Evolutionary conservation across 192 early-diverging fungal species (phyloP).

Genomic region (Umbelopsis sp.): DNA sequence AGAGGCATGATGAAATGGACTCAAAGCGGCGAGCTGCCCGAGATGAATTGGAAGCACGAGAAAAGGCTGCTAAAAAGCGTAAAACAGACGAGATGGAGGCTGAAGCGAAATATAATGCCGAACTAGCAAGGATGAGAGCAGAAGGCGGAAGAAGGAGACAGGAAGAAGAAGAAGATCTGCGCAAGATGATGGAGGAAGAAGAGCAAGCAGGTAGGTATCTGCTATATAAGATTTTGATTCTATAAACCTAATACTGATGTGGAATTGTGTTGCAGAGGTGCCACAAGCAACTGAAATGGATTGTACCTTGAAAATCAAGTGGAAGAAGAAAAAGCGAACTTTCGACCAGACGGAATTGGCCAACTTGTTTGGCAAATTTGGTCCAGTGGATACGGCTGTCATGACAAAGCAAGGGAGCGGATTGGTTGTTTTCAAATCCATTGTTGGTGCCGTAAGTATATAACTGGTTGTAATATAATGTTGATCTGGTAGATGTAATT

Average conservation of each 20-base stretch:
- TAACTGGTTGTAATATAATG: neutral
- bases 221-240: neutral
- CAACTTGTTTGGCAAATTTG: conserved; percentile 38
- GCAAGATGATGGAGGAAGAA: conserved; percentile 18
- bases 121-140: conserved; percentile 41
- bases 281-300: conserved; percentile 43
- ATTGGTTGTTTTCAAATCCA: conserved; percentile 44
- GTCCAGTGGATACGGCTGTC: conserved; percentile 43
- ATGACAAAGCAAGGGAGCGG: conserved; percentile 44
- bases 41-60: conserved; percentile 49
- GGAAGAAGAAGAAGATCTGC: conserved; percentile 29
- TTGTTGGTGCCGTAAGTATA: conserved; percentile 48
- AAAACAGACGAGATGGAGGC: conserved; percentile 43
- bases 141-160: conserved; percentile 30
- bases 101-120: conserved; percentile 35
- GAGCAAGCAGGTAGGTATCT: conserved; percentile 1
- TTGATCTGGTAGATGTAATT: neutral
- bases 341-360: conserved; percentile 37
- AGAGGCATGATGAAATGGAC: conserved; percentile 47
- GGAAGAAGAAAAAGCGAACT: conserved; percentile 49
- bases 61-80: conserved; percentile 46
- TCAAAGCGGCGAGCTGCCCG: conserved; percentile 42
- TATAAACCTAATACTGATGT: neutral
- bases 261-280: neutral
- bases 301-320: conserved; percentile 48